phyloP scores from a whole-genome alignment of 345 rosid species.

The Leavenworthia alabamica region DNA sequence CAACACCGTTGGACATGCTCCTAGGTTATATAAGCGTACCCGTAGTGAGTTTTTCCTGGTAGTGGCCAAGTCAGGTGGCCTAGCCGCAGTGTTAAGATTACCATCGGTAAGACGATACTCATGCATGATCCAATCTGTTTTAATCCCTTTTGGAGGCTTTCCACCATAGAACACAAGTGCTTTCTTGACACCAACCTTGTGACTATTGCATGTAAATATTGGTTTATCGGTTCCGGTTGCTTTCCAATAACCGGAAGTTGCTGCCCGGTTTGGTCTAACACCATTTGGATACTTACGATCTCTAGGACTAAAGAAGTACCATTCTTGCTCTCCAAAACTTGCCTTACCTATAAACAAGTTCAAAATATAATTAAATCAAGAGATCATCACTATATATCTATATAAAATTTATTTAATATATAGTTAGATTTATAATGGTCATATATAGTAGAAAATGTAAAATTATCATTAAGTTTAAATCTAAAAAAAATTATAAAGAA shows the following conservation, averaged over 20 bases:
- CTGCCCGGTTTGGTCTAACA: constrained; percentile 64
- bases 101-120: constrained; percentile 54
- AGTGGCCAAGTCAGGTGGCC: constrained; percentile 33
- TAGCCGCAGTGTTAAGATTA: constrained; percentile 17
- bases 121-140: constrained; percentile 74
- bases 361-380: neutral
- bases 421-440: neutral
- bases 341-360: constrained; percentile 54
- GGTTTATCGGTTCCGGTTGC: constrained; percentile 75
- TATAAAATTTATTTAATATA: neutral
- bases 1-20: too few species aligned
- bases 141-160: constrained; percentile 63
- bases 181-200: constrained; percentile 62
- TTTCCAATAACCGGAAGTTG: constrained; percentile 74
- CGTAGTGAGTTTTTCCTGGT: constrained; percentile 50
- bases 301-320: constrained; percentile 71
- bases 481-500: too few species aligned
- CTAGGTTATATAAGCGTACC: too few species aligned
- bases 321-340: constrained; percentile 64
- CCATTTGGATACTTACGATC: constrained; percentile 69
- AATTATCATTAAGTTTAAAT: too few species aligned
- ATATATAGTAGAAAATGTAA: too few species aligned
- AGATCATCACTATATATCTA: neutral
- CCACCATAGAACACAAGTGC: constrained; percentile 69
- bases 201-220: constrained; percentile 43